A percentile compares a stretch with the other conserved stretches of the same genome.
Conservation (phyloP, 768 basidiomycete genomes). For the Gymnopilus dilepis region DNA sequence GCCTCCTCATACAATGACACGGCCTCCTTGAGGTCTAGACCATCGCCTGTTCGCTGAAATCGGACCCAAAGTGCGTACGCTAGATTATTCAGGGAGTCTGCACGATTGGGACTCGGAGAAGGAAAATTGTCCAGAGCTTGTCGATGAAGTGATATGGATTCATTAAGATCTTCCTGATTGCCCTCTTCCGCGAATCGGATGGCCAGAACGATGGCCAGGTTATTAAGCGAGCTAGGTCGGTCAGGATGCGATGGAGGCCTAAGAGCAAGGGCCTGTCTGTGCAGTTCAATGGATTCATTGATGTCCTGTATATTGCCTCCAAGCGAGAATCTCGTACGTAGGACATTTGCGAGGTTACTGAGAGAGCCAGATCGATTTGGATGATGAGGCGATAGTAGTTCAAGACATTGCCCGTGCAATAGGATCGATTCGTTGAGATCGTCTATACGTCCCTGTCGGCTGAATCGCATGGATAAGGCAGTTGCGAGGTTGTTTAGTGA, state of each 20-base stretch:
- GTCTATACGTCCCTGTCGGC: not conserved
- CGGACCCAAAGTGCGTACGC: not conserved
- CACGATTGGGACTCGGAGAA: not conserved
- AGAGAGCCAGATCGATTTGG: not conserved
- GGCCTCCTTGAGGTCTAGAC: not conserved
- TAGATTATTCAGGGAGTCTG: not conserved
- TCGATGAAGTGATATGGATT: not conserved
- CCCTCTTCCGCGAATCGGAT: not conserved
- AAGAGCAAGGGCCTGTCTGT: not conserved
- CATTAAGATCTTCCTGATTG: not conserved
- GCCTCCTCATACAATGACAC: not conserved
- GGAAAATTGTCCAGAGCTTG: not conserved
- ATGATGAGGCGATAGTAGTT: not conserved
- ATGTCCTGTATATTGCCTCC: not conserved
- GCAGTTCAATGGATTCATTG: slow-evolving; percentile 5
- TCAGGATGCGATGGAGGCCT: not conserved
- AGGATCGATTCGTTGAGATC: slow-evolving; percentile 8
- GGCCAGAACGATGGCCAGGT: slow-evolving; percentile 5
- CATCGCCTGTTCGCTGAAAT: not conserved
- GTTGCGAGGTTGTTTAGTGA: not conserved
- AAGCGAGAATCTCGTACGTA: not conserved
- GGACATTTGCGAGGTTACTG: slow-evolving; percentile 3
- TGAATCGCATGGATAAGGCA: not conserved
- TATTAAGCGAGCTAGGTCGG: not conserved
- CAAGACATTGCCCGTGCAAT: not conserved